Evolutionary conservation across 1,284 basidiomycete species (phyloP).

Genomic region (Boletellus dicymbophilus): DNA sequence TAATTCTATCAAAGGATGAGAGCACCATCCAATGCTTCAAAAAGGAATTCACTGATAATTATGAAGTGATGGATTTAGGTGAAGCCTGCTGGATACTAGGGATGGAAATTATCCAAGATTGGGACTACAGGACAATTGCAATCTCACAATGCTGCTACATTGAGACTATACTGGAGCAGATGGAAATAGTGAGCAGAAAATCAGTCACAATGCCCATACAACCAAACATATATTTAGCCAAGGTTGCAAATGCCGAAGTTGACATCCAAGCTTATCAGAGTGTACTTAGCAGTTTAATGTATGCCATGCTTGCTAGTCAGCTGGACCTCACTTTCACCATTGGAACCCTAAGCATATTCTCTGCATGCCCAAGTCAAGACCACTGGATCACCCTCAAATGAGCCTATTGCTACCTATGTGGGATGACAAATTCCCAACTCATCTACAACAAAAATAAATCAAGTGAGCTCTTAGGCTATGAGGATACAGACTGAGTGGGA

Average conservation of each 20-base stretch:
- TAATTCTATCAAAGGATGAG: background rate
- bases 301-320: background rate
- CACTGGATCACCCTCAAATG: background rate
- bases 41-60: background rate
- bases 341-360: background rate
- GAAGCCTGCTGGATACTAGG: background rate
- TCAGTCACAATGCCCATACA: background rate
- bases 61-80: background rate
- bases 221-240: background rate
- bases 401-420: background rate
- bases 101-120: background rate
- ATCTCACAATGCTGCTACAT: background rate
- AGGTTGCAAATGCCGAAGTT: background rate
- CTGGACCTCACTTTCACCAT: background rate
- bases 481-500: background rate
- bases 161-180: background rate
- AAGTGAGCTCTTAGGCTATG: background rate
- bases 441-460: rapidly evolving
- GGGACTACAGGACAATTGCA: background rate
- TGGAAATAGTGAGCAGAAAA: background rate
- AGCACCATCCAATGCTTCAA: too few relatives aligned
- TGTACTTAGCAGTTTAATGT: background rate
- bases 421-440: background rate
- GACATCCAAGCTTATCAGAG: background rate
- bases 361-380: background rate